These are phyloP conservation scores for Clavaria fumosa DNA, from an alignment of 768 basidiomycete species.

Conservation along the genomic window DNA sequence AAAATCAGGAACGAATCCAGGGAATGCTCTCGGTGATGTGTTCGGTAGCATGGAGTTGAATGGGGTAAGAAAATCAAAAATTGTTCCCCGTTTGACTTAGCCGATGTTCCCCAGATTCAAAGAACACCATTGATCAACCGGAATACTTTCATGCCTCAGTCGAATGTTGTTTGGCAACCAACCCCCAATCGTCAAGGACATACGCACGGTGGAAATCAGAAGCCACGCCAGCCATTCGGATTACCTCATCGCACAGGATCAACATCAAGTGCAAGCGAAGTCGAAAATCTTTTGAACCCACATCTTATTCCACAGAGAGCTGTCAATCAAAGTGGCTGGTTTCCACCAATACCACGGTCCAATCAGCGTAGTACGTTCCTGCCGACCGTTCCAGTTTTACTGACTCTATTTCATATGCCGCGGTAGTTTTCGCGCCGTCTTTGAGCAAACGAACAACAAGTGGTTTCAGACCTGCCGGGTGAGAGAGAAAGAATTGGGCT, in stretches of 20 bases:
- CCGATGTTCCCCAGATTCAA: constrained; percentile 34
- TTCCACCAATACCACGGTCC: constrained; percentile 13
- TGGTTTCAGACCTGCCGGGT: constrained; percentile 32
- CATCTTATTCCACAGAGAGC: constrained; percentile 13
- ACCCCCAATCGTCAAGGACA: constrained; percentile 18
- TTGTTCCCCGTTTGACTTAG: constrained; percentile 1
- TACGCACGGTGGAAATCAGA: constrained; percentile 20
- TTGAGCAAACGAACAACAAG: constrained; percentile 21
- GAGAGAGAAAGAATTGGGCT: no score
- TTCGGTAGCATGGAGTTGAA: constrained; percentile 52
- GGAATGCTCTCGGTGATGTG: constrained; percentile 30
- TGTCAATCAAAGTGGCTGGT: constrained; percentile 23
- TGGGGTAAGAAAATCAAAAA: no score
- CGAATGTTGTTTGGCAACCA: constrained; percentile 19
- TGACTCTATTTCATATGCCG: no score
- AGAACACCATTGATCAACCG: constrained; percentile 51
- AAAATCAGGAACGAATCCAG: constrained; percentile 15
- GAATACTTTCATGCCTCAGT: constrained; percentile 19
- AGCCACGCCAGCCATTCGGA: constrained; percentile 36
- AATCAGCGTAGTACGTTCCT: constrained; percentile 17
- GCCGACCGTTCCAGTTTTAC: no score
- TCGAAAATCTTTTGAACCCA: constrained; percentile 38
- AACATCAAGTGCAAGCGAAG: constrained; percentile 56
- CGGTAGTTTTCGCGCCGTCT: constrained; percentile 31
- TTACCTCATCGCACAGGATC: no score